Percentiles rank a stretch among this genome's conserved stretches.
Evolutionary conservation across 2,329 filamentous ascomycete species (phyloP).

Genomic region (Epichloe gansuensis): DNA sequence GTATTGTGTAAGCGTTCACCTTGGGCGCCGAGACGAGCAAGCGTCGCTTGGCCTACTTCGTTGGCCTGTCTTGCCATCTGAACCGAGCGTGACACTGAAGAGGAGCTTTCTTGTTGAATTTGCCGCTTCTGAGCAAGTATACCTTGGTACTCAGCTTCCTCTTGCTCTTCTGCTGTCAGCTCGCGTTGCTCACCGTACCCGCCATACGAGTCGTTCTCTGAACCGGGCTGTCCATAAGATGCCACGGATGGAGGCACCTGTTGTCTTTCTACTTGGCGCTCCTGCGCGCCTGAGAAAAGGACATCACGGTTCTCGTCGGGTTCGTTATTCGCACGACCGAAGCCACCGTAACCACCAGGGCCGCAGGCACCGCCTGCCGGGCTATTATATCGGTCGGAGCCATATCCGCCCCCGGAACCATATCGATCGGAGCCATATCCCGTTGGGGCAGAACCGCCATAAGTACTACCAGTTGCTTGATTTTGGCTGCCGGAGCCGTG

Average conservation of each 20-base stretch:
- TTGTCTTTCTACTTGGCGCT: slow-evolving; percentile 33
- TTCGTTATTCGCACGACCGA: slow-evolving; percentile 33
- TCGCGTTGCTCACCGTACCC: slow-evolving; percentile 60
- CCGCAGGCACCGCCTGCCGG: slow-evolving; percentile 27
- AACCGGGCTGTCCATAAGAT: slow-evolving; percentile 15
- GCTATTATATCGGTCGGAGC: slow-evolving; percentile 32
- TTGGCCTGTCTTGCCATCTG: slow-evolving; percentile 32
- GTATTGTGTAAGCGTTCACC: slow-evolving; percentile 73
- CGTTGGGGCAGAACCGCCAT: slow-evolving; percentile 14
- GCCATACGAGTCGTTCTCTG: slow-evolving; percentile 25
- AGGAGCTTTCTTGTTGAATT: slow-evolving; percentile 62
- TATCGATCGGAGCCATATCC: slow-evolving; percentile 45
- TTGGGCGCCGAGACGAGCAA: slow-evolving; percentile 64
- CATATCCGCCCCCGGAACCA: slow-evolving; percentile 39
- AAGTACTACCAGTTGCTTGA: slow-evolving; percentile 8
- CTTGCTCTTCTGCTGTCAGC: slow-evolving; percentile 69
- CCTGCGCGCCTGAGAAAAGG: slow-evolving; percentile 46
- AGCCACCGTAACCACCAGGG: slow-evolving; percentile 48
- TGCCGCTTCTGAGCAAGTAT: slow-evolving; percentile 44
- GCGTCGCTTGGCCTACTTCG: slow-evolving; percentile 53
- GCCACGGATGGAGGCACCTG: slow-evolving; percentile 10
- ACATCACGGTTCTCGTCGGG: slow-evolving; percentile 47
- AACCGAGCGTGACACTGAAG: slow-evolving; percentile 26
- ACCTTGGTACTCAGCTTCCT: slow-evolving; percentile 57
- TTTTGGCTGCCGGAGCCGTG: slow-evolving; percentile 9